Evolutionary conservation across 352 stramenopile genomes (phyloP).

Genomic region (Phytophthora sp.): DNA sequence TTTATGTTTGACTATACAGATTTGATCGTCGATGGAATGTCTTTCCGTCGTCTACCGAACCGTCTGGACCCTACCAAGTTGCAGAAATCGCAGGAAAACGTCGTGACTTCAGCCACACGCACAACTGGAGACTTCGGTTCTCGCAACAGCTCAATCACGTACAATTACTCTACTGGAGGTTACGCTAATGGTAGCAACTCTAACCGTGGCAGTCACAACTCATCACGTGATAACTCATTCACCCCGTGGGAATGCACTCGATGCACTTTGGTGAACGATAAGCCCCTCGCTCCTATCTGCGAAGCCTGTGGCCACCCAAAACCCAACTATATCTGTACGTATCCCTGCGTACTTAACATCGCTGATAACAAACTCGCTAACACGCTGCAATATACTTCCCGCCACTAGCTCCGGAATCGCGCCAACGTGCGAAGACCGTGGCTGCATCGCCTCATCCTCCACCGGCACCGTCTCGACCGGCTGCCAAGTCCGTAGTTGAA

Average conservation of each 20-base stretch:
- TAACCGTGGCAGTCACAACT: conserved; percentile 36
- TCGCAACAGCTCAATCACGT: conserved; percentile 47
- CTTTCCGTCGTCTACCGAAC: conserved; percentile 78
- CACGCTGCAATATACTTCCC: background rate
- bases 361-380: background rate
- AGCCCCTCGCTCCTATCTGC: conserved; percentile 71
- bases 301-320: conserved; percentile 74
- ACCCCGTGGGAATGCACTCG: conserved; percentile 71
- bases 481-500: conserved; percentile 29
- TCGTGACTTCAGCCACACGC: conserved; percentile 34
- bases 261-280: conserved; percentile 85
- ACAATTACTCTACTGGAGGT: conserved; percentile 44
- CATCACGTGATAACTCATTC: conserved; percentile 61
- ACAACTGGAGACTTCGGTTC: conserved; percentile 27
- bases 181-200: conserved; percentile 27
- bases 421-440: conserved; percentile 54
- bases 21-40: conserved; percentile 82
- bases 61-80: conserved; percentile 55
- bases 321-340: conserved; percentile 68
- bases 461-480: conserved; percentile 11
- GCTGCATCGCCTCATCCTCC: conserved; percentile 33
- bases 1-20: conserved; percentile 48
- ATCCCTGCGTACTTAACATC: background rate
- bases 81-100: conserved; percentile 36
- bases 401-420: conserved; percentile 48